Evolutionary conservation across 2,329 filamentous ascomycete species (phyloP).

Genomic region (Fusarium sp.): DNA sequence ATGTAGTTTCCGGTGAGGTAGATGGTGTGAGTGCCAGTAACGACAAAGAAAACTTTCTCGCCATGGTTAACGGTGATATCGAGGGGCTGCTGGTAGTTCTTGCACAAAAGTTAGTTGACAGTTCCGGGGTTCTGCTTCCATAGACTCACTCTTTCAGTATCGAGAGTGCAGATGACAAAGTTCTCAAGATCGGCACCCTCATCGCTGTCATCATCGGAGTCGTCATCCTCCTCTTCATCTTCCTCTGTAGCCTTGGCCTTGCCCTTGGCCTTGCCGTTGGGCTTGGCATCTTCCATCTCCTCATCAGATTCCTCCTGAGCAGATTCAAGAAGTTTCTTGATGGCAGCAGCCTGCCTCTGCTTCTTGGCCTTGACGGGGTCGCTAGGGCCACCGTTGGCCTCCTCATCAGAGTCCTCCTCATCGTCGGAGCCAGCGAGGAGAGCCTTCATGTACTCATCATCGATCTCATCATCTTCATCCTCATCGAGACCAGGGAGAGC

Average conservation of each 20-base stretch:
- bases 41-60: constrained; percentile 92
- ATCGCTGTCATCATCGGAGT: constrained; percentile 71
- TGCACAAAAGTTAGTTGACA: constrained; percentile 40
- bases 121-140: background rate
- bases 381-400: constrained; percentile 88
- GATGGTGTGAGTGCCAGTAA: constrained; percentile 87
- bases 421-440: constrained; percentile 61
- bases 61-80: constrained; percentile 91
- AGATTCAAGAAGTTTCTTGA: constrained; percentile 79
- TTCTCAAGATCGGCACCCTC: constrained; percentile 79
- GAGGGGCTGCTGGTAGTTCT: constrained; percentile 95
- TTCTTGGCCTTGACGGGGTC: constrained; percentile 91
- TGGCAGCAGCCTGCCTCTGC: constrained; percentile 79
- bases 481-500: constrained; percentile 65
- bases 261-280: constrained; percentile 72
- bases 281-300: constrained; percentile 76
- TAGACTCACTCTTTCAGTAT: constrained; percentile 82
- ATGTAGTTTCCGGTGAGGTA: constrained; percentile 98
- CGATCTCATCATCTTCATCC: constrained; percentile 70
- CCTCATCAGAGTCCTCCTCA: constrained; percentile 63
- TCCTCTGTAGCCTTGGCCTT: constrained; percentile 72
- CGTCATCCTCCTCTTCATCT: constrained; percentile 67
- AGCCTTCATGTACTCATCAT: constrained; percentile 70
- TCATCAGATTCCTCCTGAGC: constrained; percentile 71
- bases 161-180: constrained; percentile 94